Evolutionary conservation across 2,329 filamentous ascomycete species (phyloP).

Genomic region (Aspergillus transmontanensis): DNA sequence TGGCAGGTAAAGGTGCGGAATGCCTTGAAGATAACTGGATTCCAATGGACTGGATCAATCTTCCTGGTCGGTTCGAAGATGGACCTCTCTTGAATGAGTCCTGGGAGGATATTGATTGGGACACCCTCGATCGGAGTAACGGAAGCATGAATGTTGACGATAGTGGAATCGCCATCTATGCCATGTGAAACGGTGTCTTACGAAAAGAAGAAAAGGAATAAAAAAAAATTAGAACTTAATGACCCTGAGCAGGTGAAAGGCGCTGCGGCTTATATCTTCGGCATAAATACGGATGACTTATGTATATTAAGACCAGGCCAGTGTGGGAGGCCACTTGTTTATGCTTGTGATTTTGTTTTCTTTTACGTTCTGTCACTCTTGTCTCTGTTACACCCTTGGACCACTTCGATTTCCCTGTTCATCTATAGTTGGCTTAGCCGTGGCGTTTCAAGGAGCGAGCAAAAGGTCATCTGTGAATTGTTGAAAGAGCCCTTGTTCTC

Average conservation of each 20-base stretch:
- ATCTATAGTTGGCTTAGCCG: conserved; percentile 14
- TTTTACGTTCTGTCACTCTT: background rate
- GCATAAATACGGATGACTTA: conserved; percentile 22
- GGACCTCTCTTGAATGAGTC: conserved; percentile 29
- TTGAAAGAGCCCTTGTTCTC: background rate
- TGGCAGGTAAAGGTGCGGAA: conserved; percentile 31
- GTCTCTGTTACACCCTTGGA: background rate
- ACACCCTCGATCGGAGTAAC: conserved; percentile 37
- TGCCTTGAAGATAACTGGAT: conserved; percentile 33
- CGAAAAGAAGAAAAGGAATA: background rate
- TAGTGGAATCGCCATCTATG: conserved; percentile 29
- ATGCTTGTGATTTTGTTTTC: conserved; percentile 7
- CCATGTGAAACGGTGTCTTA: conserved; percentile 26
- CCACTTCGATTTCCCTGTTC: conserved; percentile 5
- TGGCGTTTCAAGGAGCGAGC: conserved; percentile 14
- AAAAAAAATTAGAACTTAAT: conserved; percentile 5
- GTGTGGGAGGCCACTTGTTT: conserved; percentile 10
- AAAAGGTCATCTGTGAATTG: background rate
- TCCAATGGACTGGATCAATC: conserved; percentile 36
- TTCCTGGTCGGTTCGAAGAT: conserved; percentile 30
- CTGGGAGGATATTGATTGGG: conserved; percentile 43
- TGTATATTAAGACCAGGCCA: conserved; percentile 22
- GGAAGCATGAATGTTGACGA: conserved; percentile 29
- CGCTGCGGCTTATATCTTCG: conserved; percentile 14
- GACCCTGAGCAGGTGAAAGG: conserved; percentile 16